Percentiles rank a stretch among this genome's conserved stretches.
phyloP scores from a whole-genome alignment of 495 filamentous ascomycete species.

The Penicillium egyptiacum region DNA sequence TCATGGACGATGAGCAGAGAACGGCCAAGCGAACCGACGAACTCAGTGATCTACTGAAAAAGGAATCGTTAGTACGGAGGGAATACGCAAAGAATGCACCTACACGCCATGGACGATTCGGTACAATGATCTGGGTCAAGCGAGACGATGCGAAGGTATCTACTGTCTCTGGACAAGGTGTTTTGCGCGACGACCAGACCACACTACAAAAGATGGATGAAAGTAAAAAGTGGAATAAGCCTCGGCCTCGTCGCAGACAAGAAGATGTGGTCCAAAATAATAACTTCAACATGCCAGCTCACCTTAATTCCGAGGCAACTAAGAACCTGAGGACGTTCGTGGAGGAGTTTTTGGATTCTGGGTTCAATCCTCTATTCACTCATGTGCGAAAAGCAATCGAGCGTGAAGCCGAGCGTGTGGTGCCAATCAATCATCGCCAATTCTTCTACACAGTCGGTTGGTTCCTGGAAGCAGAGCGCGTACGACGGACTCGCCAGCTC shows the following conservation, averaged over 20 bases:
- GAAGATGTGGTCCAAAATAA: constrained; percentile 60
- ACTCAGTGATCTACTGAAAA: constrained; percentile 67
- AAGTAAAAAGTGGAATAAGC: constrained; percentile 85
- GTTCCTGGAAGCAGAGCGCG: constrained; percentile 89
- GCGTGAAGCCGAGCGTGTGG: constrained; percentile 80
- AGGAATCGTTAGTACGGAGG: constrained; percentile 77
- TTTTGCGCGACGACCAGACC: constrained; percentile 68
- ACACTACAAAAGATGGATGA: constrained; percentile 86
- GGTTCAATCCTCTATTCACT: constrained; percentile 90
- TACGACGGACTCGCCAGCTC: constrained; percentile 61
- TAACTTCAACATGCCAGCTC: constrained; percentile 73
- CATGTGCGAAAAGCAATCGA: constrained; percentile 88
- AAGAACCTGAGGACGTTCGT: constrained; percentile 78
- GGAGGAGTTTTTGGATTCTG: constrained; percentile 90
- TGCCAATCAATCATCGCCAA: constrained; percentile 70
- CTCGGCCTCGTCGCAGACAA: constrained; percentile 60
- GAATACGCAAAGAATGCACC: constrained; percentile 77
- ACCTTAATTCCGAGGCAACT: constrained; percentile 65
- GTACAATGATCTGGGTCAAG: constrained; percentile 97
- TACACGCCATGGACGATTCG: constrained; percentile 90
- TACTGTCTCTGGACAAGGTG: constrained; percentile 85
- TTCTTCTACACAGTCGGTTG: constrained; percentile 93
- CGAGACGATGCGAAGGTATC: constrained; percentile 75
- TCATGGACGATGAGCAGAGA: constrained; percentile 74
- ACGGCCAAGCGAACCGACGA: constrained; percentile 68